These are phyloP conservation scores for Collybia nuda DNA, from an alignment of 768 basidiomycete species.

Conservation along the genomic window DNA sequence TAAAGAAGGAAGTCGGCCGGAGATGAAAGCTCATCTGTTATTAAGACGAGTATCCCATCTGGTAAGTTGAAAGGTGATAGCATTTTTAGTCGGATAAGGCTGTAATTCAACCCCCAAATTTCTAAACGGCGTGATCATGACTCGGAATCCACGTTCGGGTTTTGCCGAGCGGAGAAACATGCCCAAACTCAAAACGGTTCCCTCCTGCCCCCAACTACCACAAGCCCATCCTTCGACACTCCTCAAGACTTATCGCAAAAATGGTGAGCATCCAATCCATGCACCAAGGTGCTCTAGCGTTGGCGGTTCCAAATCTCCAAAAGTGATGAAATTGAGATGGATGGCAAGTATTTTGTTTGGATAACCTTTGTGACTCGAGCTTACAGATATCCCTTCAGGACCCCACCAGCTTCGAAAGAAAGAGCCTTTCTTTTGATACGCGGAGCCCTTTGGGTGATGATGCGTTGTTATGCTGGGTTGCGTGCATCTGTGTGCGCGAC, in stretches of 20 bases:
- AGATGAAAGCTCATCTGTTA: slow-evolving; percentile 70
- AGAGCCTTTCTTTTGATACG: slow-evolving; percentile 14
- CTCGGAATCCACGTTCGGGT: no score
- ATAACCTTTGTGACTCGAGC: slow-evolving; percentile 26
- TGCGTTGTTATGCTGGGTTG: slow-evolving; percentile 38
- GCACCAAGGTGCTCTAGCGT: slow-evolving; percentile 38
- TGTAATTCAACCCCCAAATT: no score
- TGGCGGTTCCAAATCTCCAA: slow-evolving; percentile 33
- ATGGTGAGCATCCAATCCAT: slow-evolving; percentile 49
- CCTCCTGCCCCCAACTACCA: not conserved
- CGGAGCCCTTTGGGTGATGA: slow-evolving; percentile 43
- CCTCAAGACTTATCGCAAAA: slow-evolving; percentile 42
- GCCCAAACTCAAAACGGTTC: no score
- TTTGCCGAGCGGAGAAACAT: no score
- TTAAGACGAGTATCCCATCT: slow-evolving; percentile 51
- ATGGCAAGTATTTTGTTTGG: slow-evolving; percentile 46
- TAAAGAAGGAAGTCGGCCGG: slow-evolving; percentile 77
- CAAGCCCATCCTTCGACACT: slow-evolving; percentile 9
- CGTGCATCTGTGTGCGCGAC: slow-evolving; percentile 31
- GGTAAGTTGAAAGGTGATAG: slow-evolving; percentile 56
- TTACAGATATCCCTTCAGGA: slow-evolving; percentile 14
- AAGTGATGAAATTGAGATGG: slow-evolving; percentile 36
- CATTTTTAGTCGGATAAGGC: slow-evolving; percentile 21
- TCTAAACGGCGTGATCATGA: no score
- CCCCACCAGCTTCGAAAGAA: slow-evolving; percentile 16